Evolutionary conservation across 2,329 filamentous ascomycete genomes (phyloP).

Genomic region (Exserohilum rostratum): DNA sequence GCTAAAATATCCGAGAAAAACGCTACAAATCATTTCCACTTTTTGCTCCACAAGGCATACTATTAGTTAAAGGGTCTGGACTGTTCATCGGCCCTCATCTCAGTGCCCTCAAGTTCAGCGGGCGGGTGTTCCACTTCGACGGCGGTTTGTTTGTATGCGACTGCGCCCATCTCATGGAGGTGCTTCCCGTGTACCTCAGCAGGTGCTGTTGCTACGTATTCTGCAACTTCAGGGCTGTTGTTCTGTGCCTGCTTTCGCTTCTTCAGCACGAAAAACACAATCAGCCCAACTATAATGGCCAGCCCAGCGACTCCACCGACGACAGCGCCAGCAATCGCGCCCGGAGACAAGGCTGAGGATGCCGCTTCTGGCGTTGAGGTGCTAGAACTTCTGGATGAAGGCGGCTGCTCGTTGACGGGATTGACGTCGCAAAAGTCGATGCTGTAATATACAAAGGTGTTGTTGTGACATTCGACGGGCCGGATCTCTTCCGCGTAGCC

Average conservation of each 20-base stretch:
- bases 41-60: neutral
- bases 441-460: slow-evolving; percentile 12
- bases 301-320: slow-evolving; percentile 3
- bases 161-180: slow-evolving; percentile 3
- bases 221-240: neutral
- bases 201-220: neutral
- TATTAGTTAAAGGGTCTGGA: neutral
- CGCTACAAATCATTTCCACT: neutral
- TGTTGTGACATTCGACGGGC: slow-evolving; percentile 11
- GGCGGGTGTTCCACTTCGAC: slow-evolving; percentile 10
- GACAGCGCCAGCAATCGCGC: slow-evolving; percentile 7
- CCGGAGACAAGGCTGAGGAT: slow-evolving; percentile 7
- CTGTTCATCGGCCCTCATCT: neutral
- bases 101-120: slow-evolving; percentile 4
- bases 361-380: neutral
- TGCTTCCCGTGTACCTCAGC: slow-evolving; percentile 5
- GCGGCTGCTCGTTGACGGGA: neutral
- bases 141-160: slow-evolving; percentile 5
- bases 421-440: slow-evolving; percentile 11
- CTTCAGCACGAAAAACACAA: slow-evolving; percentile 2
- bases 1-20: neutral
- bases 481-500: slow-evolving; percentile 10
- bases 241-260: neutral
- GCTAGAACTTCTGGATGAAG: neutral
- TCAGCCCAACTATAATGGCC: slow-evolving; percentile 2